Evolutionary conservation across 352 stramenopile species (phyloP).

Genomic region (Phytopythium kandeliae): DNA sequence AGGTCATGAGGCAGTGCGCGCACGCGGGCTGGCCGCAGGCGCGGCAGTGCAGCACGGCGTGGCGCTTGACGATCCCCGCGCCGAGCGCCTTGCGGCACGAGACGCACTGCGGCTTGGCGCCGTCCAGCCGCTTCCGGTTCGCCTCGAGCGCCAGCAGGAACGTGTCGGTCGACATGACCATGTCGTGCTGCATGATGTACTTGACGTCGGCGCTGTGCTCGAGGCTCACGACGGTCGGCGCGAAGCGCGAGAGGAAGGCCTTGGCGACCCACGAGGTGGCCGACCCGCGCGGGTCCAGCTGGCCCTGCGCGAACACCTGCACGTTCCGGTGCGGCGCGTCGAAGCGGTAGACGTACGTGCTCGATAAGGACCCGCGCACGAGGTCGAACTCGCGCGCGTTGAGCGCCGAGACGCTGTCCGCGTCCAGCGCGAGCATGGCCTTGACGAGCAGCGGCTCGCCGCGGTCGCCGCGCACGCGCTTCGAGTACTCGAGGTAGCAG

Average conservation of each 20-base stretch:
- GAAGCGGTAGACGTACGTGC: conserved; percentile 47
- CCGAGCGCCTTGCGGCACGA: conserved; percentile 35
- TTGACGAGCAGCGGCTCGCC: conserved; percentile 54
- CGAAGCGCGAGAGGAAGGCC: conserved; percentile 58
- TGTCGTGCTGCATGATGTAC: conserved; percentile 75
- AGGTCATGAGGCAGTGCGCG: conserved; percentile 52
- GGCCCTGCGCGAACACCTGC: conserved; percentile 63
- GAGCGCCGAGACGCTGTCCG: conserved; percentile 37
- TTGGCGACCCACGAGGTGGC: conserved; percentile 43
- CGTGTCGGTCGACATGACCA: conserved; percentile 62
- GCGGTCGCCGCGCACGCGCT: conserved; percentile 20
- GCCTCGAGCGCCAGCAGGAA: conserved; percentile 32
- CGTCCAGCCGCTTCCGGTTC: conserved; percentile 19
- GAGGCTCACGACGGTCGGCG: conserved; percentile 48
- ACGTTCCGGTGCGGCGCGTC: conserved; percentile 44
- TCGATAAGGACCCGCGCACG: conserved; percentile 33
- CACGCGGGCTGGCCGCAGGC: conserved; percentile 77
- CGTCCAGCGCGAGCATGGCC: conserved; percentile 47
- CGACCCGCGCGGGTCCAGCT: conserved; percentile 41
- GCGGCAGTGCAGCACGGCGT: conserved; percentile 61
- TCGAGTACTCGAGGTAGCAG: conserved; percentile 57
- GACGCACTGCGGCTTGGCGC: conserved; percentile 23
- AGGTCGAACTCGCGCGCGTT: conserved; percentile 23
- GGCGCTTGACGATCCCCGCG: conserved; percentile 22
- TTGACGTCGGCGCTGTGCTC: conserved; percentile 71